A percentile compares a stretch with the other conserved stretches of the same genome.
Evolutionary conservation across 257 asterid species (phyloP).

Genomic region (Fraxinus cuspidata): DNA sequence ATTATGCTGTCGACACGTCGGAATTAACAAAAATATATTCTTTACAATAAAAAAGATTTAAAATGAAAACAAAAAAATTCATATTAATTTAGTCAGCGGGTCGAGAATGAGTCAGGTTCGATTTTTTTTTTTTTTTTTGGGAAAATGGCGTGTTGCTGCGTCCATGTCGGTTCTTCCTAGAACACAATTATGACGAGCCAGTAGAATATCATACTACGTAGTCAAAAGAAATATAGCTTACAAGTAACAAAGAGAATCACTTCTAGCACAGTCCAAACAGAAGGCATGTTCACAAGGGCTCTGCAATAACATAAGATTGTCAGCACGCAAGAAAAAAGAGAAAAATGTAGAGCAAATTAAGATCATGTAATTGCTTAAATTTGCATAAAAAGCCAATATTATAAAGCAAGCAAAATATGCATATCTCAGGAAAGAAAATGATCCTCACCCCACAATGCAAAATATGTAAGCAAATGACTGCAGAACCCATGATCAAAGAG

Average conservation of each 20-base stretch:
- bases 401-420: not conserved
- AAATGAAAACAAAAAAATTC: no score
- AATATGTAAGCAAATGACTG: not conserved
- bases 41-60: no score
- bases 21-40: no score
- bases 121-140: no score
- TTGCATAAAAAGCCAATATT: not conserved
- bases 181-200: no score
- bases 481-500: not conserved
- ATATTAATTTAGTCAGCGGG: no score
- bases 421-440: not conserved
- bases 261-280: constrained; percentile 96
- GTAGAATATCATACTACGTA: not conserved
- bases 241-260: constrained; percentile 91
- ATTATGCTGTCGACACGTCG: no score
- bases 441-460: not conserved
- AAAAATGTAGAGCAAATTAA: constrained; percentile 16
- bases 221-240: constrained; percentile 41
- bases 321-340: constrained; percentile 9
- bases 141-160: no score
- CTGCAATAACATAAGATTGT: constrained; percentile 52
- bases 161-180: no score
- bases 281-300: constrained; percentile 95
- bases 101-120: no score
- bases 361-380: constrained; percentile 12